A percentile compares a stretch with the other conserved stretches of the same genome.
These are phyloP conservation scores for Sphagnum tenellum DNA, from an alignment of 225 moss, liverwort and hornwort species.

Conservation along the genomic window DNA sequence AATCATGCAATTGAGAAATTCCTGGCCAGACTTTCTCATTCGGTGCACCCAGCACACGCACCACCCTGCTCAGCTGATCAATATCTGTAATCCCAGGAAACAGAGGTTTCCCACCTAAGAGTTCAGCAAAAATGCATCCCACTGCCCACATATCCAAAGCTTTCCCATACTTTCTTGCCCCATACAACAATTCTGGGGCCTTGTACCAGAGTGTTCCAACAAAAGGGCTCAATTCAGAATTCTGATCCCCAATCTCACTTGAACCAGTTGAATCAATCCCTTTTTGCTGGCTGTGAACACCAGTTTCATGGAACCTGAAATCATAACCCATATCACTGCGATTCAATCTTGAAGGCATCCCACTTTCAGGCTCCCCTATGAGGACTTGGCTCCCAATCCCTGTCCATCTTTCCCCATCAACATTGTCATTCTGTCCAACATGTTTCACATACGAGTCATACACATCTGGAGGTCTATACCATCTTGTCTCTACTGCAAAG, in stretches of 20 bases:
- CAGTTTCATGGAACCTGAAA: too few relatives aligned
- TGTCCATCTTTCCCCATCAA: slow-evolving; percentile 16
- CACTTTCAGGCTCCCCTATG: background rate
- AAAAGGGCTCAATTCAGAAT: slow-evolving; percentile 65
- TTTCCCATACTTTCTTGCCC: slow-evolving; percentile 75
- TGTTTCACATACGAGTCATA: slow-evolving; percentile 41
- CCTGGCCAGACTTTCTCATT: slow-evolving; percentile 67
- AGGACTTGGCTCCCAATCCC: slow-evolving; percentile 12
- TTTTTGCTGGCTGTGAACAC: slow-evolving; percentile 27
- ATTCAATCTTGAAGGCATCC: too few relatives aligned
- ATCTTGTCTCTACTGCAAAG: slow-evolving; percentile 27
- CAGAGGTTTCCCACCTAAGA: slow-evolving; percentile 67
- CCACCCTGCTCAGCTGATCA: slow-evolving; percentile 86
- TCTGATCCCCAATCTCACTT: slow-evolving; percentile 45
- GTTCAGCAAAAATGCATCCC: slow-evolving; percentile 90
- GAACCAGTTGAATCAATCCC: slow-evolving; percentile 42
- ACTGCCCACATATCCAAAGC: slow-evolving; percentile 84
- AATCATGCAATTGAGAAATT: slow-evolving; percentile 77
- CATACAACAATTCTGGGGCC: slow-evolving; percentile 90
- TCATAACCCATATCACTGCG: too few relatives aligned
- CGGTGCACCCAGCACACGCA: slow-evolving; percentile 75
- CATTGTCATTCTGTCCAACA: slow-evolving; percentile 24
- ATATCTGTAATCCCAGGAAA: slow-evolving; percentile 89
- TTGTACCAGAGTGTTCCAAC: slow-evolving; percentile 99
- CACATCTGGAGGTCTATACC: slow-evolving; percentile 78